These are phyloP conservation scores for Pseudonectria foliicola DNA, from an alignment of 2,329 filamentous ascomycete species.

Conservation along the genomic window DNA sequence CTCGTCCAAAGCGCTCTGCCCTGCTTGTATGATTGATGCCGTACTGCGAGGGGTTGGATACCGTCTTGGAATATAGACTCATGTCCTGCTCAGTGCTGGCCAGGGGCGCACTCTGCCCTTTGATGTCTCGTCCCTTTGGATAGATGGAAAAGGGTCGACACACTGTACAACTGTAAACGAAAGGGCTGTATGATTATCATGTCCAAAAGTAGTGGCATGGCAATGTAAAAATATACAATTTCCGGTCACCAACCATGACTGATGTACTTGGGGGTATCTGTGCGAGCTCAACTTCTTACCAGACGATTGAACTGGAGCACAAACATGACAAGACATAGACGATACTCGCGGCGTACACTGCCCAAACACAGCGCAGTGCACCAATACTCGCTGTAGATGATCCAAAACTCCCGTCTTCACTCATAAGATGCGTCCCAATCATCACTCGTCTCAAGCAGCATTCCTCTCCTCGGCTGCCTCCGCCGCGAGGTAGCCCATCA, in stretches of 20 bases:
- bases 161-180: neutral
- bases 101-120: constrained; percentile 4
- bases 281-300: too few species aligned
- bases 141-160: constrained; percentile 8
- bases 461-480: constrained; percentile 36
- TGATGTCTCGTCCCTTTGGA: constrained; percentile 6
- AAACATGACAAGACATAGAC: too few species aligned
- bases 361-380: too few species aligned
- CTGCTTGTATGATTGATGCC: neutral
- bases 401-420: too few species aligned
- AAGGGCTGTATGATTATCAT: constrained; percentile 2
- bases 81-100: constrained; percentile 2
- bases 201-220: neutral
- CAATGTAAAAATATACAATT: too few species aligned
- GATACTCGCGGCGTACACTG: too few species aligned
- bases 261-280: too few species aligned
- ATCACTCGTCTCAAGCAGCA: constrained; percentile 1
- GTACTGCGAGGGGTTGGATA: neutral
- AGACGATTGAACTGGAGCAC: too few species aligned
- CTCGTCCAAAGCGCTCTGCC: too few species aligned
- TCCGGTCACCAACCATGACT: too few species aligned
- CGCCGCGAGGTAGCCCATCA: constrained; percentile 36
- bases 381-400: too few species aligned
- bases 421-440: neutral
- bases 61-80: constrained; percentile 5